Evolutionary conservation across 2,329 filamentous ascomycete genomes (phyloP), one percentile per base, ranked within the genome.

Genomic region (Amphichorda felina): DNA sequence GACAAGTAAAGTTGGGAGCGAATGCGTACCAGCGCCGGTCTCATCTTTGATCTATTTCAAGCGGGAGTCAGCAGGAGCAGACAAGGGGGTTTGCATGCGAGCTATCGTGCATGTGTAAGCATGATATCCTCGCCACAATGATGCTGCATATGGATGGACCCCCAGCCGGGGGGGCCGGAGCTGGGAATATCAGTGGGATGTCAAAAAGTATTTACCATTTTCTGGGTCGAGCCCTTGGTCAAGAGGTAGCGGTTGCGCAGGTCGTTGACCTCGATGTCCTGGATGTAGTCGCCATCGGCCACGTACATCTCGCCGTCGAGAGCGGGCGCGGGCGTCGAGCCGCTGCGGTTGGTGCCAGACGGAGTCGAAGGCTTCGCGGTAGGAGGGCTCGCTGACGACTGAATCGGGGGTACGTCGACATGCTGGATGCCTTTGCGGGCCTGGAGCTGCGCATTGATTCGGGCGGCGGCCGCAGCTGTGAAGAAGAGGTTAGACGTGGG

Each of bases 41-140:
- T 95, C 86, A 70, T 95, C 89, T 81, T 94, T 94, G 55, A 98
- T 98, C 91, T 98, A 88, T 53, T 83, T 82, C 79, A 91, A 75
- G 78, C 72, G 65, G 72, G 79, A 76, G 88, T 95, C 78, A 96
- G 88, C 86, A 91, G 77, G 78, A 85, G 83, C 75, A 79, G 84
- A 76, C 77, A 76, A 79, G 75, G 72, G 67, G 59, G 59, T 54
- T 58, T 59, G 60, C 62, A 62, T 62, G 59, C 57, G 63, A 73
- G 75, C 78, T 82, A 74, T 71, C 65, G 68, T 64, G 70, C 68
- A 60, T 57, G 63, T 33, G 79, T 82, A 80, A 83, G 77, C 75
- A 75, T 75, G 68, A 74, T 66, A 65, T 64, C 66, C 66, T 67
- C 67, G 66, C 70, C 61, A 70, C 18, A 17, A 30, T 16, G 15